These are phyloP conservation scores for Maudiozyma serrabonitensis DNA, from an alignment of 805 yeast genomes.

Conservation along the genomic window DNA sequence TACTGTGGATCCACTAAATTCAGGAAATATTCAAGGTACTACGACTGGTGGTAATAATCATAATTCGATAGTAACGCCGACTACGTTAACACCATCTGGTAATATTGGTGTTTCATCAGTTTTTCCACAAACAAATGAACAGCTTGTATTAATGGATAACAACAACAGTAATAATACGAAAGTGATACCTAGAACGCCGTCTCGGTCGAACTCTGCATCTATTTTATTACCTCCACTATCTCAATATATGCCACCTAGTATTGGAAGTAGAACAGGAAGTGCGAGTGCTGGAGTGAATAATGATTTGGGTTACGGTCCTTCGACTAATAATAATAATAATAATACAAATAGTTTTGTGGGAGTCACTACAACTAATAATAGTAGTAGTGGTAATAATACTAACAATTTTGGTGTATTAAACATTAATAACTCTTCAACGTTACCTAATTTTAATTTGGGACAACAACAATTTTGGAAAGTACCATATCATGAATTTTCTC, in stretches of 20 bases:
- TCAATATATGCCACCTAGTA: slow-evolving; percentile 17
- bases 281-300: neutral
- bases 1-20: neutral
- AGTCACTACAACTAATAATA: neutral
- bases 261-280: neutral
- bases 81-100: neutral
- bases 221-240: slow-evolving; percentile 27
- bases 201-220: slow-evolving; percentile 8
- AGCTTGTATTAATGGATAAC: neutral
- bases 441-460: slow-evolving; percentile 7
- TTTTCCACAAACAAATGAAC: neutral
- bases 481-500: slow-evolving; percentile 27
- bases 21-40: too few species aligned
- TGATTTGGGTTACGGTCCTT: neutral
- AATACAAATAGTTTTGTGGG: neutral
- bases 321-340: neutral
- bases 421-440: neutral
- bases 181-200: slow-evolving; percentile 9
- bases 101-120: neutral
- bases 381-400: neutral
- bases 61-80: neutral
- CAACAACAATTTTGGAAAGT: slow-evolving; percentile 31
- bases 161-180: neutral
- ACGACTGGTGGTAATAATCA: neutral
- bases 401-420: neutral